Base-by-base conservation (phyloP, 495 filamentous ascomycete species). In the Entonaema liquescens region DNA sequence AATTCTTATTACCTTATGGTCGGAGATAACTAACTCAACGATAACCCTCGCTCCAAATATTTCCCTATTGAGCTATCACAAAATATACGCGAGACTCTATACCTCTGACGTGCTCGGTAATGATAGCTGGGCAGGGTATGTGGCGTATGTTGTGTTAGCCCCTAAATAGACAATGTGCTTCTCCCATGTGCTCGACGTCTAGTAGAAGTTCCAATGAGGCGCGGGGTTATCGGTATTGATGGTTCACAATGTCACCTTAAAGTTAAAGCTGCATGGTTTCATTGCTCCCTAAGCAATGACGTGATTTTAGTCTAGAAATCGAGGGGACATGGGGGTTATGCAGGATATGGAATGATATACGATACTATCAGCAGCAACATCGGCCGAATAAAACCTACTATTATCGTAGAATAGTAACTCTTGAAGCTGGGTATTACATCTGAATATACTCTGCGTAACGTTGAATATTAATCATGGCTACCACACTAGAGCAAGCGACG, bases 231-330 rank as follows among this genome's bases (percentile, higher is more conserved):
- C n/a, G 5, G 38, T 1, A 40, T 29, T 56, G 15, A 17, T 35
- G 11, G 33, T 44, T 26, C 40, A 9, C 19, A 40, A 62, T 68
- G 36, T 40, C 57, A 68, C 65, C 49, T 52, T 29, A 8, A 56
- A 29, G 65, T 38, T 28, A 28, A 55, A n/a, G 40, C 7, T 56
- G 56, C 12, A 23, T 59, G 57, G 64, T 42, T 67, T 40, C 31
- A 55, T 50, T 23, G 47, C 2, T 17, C 26, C 17, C 47, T 19
- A 35, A 60, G 50, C 9, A 53, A 63, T 69, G 52, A 69, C 59
- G 67, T 64, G 67, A 69, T 64, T 69, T 64, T 54, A 69, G 54
- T 42, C n/a, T 42, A 13, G 28, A 69, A 57, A 54, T 50, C 26
- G 59, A 47, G 21, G 56, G 56, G 56, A n/a, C 26, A 29, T 53